Evolutionary conservation across 2,329 filamentous ascomycete genomes (phyloP).

Genomic region (Pseudogymnoascus pannorum): DNA sequence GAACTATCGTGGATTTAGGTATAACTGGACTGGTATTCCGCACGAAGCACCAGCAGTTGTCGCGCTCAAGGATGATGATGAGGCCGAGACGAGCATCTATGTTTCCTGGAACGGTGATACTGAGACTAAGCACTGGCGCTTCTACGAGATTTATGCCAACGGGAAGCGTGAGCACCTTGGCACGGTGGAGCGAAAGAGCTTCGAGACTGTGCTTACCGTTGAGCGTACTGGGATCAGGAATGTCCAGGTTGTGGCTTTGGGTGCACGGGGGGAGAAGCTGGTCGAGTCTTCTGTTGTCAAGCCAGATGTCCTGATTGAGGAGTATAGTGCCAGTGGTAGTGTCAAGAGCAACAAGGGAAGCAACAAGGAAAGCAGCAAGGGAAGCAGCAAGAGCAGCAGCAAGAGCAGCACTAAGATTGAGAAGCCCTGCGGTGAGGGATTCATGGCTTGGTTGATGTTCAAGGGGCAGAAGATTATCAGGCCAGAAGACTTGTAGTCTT

Average conservation of each 20-base stretch:
- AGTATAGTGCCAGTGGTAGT: constrained; percentile 10
- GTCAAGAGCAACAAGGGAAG: background rate
- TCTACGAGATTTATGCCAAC: constrained; percentile 32
- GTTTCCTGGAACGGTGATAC: constrained; percentile 50
- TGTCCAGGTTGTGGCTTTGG: constrained; percentile 16
- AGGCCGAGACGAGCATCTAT: constrained; percentile 34
- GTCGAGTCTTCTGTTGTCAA: constrained; percentile 10
- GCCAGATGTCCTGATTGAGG: constrained; percentile 12
- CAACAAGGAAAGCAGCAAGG: background rate
- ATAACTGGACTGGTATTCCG: constrained; percentile 34
- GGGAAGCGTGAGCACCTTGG: constrained; percentile 33
- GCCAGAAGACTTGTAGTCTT: background rate
- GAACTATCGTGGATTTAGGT: constrained; percentile 34
- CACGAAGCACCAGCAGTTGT: constrained; percentile 31
- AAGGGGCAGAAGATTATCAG: constrained; percentile 10
- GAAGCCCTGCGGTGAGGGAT: background rate
- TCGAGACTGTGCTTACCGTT: constrained; percentile 33
- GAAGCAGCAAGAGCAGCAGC: background rate
- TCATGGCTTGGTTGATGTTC: constrained; percentile 11
- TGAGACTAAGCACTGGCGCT: constrained; percentile 40
- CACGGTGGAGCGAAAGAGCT: constrained; percentile 34
- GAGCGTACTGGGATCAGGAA: background rate
- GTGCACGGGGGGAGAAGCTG: constrained; percentile 12
- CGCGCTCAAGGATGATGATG: constrained; percentile 27
- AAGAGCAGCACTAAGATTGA: background rate